Base-by-base conservation (phyloP, 306 rosid genomes). In the Vigna unguiculata region DNA sequence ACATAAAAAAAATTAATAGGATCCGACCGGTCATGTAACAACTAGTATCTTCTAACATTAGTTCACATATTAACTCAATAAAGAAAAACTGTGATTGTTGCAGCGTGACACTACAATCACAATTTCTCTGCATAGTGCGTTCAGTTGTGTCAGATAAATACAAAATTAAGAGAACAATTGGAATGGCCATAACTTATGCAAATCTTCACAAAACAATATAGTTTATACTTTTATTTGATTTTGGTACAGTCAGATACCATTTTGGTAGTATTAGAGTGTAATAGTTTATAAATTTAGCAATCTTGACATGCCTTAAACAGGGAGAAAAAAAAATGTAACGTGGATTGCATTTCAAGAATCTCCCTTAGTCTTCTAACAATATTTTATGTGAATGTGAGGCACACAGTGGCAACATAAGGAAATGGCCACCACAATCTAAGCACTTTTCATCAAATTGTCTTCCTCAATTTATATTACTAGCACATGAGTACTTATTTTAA, bases 171-270 rank as follows among this genome's bases (percentile, higher is more conserved):
- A 0, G 41, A 71, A 36, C 10, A 4, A 12, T 34, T 20, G 14
- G 10, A 21, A 36, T 21, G 36, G 41, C 19, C 53, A 77, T 32
- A 38, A 53, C 15, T 15, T 62, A 53, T 52, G 63, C 34, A 43
- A 52, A 38, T 24, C 21, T 65, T 40, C 49, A 28, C 2, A n/a
- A 19, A 45, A 78, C 45, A 15, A n/a, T 28, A 78, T 16, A 46
- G 1, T 58, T 70, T 55, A 9, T 76, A 4, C 20, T 68, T 68
- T 36, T 55, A 20, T 17, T 58, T 45, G 52, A 9, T 69, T 41
- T 36, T 11, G 3, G 59, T 47, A 78, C 62, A 69, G 76, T 78
- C 82, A 70, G 71, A 69, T 59, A 47, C 34, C 82, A 78, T 46
- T 78, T 43, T 9, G 71, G 38, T 57, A 16, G 59, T 36, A 22